A percentile compares a stretch with the other conserved stretches of the same genome.
These are phyloP conservation scores for Cyphellophora europaea DNA, from an alignment of 2,329 filamentous ascomycete genomes.

Conservation along the genomic window DNA sequence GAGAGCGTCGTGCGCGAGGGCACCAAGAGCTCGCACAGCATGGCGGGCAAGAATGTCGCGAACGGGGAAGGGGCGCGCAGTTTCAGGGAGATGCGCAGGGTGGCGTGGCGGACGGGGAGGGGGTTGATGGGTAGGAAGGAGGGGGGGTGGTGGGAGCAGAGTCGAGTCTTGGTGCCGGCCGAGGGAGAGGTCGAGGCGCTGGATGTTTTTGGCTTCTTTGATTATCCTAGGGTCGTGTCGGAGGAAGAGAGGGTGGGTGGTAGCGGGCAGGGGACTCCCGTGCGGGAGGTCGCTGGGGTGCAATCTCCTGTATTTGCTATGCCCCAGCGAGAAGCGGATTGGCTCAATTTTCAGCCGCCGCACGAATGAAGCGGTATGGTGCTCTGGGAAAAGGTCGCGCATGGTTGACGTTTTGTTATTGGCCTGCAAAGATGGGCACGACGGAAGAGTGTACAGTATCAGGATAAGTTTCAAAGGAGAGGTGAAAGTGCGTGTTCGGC, in stretches of 20 bases:
- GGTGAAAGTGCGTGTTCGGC: too few species aligned
- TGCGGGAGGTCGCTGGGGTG: conserved; percentile 5
- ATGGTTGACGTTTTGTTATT: too few species aligned
- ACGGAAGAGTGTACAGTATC: too few species aligned
- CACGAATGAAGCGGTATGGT: conserved; percentile 11
- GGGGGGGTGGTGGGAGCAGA: background rate
- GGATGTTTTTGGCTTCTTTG: conserved; percentile 92
- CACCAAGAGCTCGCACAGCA: conserved; percentile 44
- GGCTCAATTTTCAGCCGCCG: conserved; percentile 23
- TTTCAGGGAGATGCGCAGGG: conserved; percentile 6
- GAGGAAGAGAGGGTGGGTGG: conserved; percentile 4
- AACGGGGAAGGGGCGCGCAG: background rate
- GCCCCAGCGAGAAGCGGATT: conserved; percentile 37
- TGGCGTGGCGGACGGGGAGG: conserved; percentile 42
- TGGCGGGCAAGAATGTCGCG: conserved; percentile 40
- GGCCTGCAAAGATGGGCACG: too few species aligned
- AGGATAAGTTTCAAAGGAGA: too few species aligned
- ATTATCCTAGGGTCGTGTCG: conserved; percentile 50
- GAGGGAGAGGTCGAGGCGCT: conserved; percentile 77
- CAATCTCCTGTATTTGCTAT: conserved; percentile 34
- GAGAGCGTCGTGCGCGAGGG: conserved; percentile 72
- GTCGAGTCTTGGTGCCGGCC: conserved; percentile 49
- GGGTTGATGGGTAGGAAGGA: background rate
- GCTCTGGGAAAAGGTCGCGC: too few species aligned
- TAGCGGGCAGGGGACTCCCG: conserved; percentile 1